Percentiles rank a stretch among this genome's conserved stretches.
Conservation (phyloP, 495 filamentous ascomycete species). For the Hypoxylon trugodes region DNA sequence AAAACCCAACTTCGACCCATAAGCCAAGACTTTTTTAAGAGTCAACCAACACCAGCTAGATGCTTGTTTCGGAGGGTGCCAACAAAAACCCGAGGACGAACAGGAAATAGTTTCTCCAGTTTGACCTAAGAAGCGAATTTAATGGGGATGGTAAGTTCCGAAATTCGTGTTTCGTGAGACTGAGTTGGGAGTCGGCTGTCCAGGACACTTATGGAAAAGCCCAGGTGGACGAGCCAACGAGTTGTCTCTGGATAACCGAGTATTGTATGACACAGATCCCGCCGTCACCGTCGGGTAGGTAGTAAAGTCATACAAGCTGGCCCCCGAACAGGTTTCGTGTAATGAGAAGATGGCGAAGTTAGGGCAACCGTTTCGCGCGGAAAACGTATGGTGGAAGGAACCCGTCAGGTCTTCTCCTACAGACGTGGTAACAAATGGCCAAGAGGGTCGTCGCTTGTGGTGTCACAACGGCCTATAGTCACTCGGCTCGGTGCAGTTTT, state of each 20-base stretch:
- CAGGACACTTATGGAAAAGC: slow-evolving; percentile 39
- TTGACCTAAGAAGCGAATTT: slow-evolving; percentile 24
- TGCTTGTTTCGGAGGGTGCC: slow-evolving; percentile 49
- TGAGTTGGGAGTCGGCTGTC: slow-evolving; percentile 42
- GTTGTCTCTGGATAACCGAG: slow-evolving; percentile 48
- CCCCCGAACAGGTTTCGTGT: slow-evolving; percentile 42
- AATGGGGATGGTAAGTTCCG: slow-evolving; percentile 42
- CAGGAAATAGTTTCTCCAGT: slow-evolving; percentile 44
- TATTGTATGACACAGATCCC: slow-evolving; percentile 56
- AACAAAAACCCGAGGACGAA: slow-evolving; percentile 41
- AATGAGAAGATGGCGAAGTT: slow-evolving; percentile 37
- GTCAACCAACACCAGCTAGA: slow-evolving; percentile 38
- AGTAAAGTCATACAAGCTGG: slow-evolving; percentile 41
- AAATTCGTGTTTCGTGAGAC: slow-evolving; percentile 39
- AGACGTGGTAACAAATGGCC: slow-evolving; percentile 22
- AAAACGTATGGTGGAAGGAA: slow-evolving; percentile 14
- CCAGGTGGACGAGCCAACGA: slow-evolving; percentile 43
- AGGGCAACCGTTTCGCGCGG: slow-evolving; percentile 23
- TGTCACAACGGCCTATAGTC: slow-evolving; percentile 37
- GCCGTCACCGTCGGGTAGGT: slow-evolving; percentile 49
- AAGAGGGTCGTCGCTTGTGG: slow-evolving; percentile 32
- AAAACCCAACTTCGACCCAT: slow-evolving; percentile 34
- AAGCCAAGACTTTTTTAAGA: slow-evolving; percentile 40
- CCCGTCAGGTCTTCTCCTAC: slow-evolving; percentile 23
- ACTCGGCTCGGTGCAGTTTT: slow-evolving; percentile 42